A percentile compares a stretch with the other conserved stretches of the same genome.
Conservation (phyloP, 2,329 filamentous ascomycete genomes). For the Aureobasidium namibiae region DNA sequence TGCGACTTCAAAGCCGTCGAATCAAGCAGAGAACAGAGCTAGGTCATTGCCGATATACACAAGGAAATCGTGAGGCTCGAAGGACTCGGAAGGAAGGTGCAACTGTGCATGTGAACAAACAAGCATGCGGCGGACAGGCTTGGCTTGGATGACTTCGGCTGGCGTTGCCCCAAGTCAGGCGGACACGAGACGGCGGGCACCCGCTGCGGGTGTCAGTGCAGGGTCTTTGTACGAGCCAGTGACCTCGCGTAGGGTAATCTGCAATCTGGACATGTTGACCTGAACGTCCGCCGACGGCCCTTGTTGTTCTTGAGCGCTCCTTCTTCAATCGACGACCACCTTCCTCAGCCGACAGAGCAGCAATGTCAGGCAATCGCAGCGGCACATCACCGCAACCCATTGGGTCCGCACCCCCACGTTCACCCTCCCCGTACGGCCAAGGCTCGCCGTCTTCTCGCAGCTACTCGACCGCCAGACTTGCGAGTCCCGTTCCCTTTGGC, state of each 20-base stretch:
- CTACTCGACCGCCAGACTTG: constrained; percentile 44
- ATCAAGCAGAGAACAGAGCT: not conserved
- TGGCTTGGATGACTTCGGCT: not conserved
- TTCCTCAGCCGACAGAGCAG: not conserved
- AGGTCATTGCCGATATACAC: not conserved
- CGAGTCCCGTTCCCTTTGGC: constrained; percentile 45
- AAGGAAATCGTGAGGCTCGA: not conserved
- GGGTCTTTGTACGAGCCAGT: not conserved
- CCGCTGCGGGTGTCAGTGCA: not conserved
- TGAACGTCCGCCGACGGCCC: not conserved
- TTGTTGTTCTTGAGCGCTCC: not conserved
- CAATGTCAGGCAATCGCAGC: not conserved
- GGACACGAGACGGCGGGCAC: not conserved
- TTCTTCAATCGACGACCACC: not conserved
- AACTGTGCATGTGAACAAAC: not conserved
- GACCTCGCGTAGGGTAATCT: not conserved
- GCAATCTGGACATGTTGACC: constrained; percentile 5
- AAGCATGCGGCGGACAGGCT: not conserved
- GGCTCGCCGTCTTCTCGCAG: constrained; percentile 15
- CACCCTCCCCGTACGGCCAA: constrained; percentile 4
- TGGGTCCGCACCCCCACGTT: not conserved
- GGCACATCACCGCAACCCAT: constrained; percentile 6
- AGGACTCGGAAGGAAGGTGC: no score
- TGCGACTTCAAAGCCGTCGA: not conserved
- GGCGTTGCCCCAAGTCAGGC: not conserved